A percentile compares a stretch with the other conserved stretches of the same genome.
These are phyloP conservation scores for Ceratobasidium sp. DNA, from an alignment of 1,284 basidiomycete species.

Conservation along the genomic window DNA sequence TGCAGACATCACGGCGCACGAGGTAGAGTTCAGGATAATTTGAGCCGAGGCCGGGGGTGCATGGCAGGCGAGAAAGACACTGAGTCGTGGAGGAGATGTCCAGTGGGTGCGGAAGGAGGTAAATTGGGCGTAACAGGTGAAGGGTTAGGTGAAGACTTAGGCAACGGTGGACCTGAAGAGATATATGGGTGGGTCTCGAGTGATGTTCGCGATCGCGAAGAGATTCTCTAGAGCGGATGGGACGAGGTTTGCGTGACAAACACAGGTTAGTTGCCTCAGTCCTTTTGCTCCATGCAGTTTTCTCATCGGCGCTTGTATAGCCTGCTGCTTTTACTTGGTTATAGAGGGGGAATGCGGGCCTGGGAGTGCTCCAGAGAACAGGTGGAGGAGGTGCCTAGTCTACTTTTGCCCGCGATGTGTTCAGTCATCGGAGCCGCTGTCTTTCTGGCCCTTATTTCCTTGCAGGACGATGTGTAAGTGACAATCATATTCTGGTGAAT, in stretches of 20 bases:
- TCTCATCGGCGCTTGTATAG: too few species aligned
- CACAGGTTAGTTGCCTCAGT: too few species aligned
- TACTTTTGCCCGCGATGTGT: slow-evolving; percentile 55
- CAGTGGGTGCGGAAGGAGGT: too few species aligned
- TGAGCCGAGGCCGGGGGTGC: not conserved
- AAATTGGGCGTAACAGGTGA: not conserved
- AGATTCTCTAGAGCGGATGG: too few species aligned
- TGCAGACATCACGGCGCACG: not conserved
- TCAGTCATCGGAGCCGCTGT: slow-evolving; percentile 55
- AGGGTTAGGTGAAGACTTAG: not conserved
- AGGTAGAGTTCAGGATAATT: not conserved
- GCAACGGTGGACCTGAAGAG: too few species aligned
- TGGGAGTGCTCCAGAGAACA: slow-evolving; percentile 73
- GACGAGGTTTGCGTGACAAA: too few species aligned
- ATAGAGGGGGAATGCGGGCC: slow-evolving; percentile 68
- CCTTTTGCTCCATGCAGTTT: too few species aligned
- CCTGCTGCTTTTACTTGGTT: slow-evolving; percentile 70
- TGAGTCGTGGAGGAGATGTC: too few species aligned
- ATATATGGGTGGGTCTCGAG: too few species aligned
- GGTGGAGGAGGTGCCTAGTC: slow-evolving; percentile 65
- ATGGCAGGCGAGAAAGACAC: not conserved
- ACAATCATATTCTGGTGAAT: slow-evolving; percentile 29
- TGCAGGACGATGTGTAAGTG: slow-evolving; percentile 61
- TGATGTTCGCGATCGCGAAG: too few species aligned
- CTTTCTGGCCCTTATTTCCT: slow-evolving; percentile 54